Evolutionary conservation across 768 basidiomycete genomes (phyloP), one percentile per base, ranked within the genome.

Genomic region (Cubamyces lactineus): DNA sequence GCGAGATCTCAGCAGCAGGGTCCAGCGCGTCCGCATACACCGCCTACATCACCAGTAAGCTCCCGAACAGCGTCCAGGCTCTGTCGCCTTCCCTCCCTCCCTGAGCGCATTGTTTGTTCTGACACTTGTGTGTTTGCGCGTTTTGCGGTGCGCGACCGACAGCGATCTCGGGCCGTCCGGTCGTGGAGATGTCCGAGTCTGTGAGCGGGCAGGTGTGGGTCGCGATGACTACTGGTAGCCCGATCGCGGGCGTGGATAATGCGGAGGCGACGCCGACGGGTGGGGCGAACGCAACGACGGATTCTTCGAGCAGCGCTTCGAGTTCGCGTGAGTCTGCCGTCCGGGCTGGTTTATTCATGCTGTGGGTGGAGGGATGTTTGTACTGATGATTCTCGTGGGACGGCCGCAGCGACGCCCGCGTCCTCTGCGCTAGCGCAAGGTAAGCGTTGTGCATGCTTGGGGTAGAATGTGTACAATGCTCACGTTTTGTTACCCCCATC

Each of bases 151-250:
- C 3, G 42, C 17, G 17, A 43, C 42, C 5, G 16, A 16, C 42
- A 56, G 54, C 43, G 43, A 56, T 56, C 54, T 26, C 43, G 30
- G 43, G 30, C n/a, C 54, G 54, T n/a, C 54, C 45, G 12, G 43
- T 42, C n/a, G 54, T 56, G 9, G 54, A 56, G 54, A 47, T 56
- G 30, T 46, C 54, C 34, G 34, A 34, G 30, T 30, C 54, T 45
- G 46, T 56, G 12, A 41, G 54, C 8, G 54, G 54, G 0, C 26
- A 26, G n/a, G 54, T 24, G 2, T 41, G 23, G 53, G 40, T 38
- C 19, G 42, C 42, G 42, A 6, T 43, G 15, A 43, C 42, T 16
- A 15, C 17, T 5, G 42, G 42, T 1, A 34, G 34, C 34, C 34
- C 34, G 34, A 34, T 34, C 34, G 19, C 42, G 15, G 15, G 5